phyloP scores from a whole-genome alignment of 1,284 basidiomycete genomes.

The Ceratobasidium theobromae region DNA sequence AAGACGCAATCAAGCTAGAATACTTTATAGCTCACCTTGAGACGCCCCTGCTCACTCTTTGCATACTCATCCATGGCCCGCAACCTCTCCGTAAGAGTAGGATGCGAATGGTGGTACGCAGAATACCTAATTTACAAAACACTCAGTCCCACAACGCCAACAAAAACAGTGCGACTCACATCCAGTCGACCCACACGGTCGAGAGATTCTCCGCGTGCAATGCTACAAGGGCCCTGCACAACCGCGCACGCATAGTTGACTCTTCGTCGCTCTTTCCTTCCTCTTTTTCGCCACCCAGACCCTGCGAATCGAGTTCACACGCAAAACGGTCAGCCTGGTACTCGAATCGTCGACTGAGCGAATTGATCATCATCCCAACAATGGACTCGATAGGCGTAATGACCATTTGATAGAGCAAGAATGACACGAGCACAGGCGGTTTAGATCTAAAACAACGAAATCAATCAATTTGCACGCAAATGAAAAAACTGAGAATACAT shows the following conservation, averaged over 20 bases:
- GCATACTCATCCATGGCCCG: slow-evolving; percentile 67
- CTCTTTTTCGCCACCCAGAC: slow-evolving; percentile 46
- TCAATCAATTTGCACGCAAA: background rate
- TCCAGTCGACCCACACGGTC: slow-evolving; percentile 88
- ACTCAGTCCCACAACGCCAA: background rate
- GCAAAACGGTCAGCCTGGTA: slow-evolving; percentile 88
- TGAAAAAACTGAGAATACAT: background rate
- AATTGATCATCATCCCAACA: slow-evolving; percentile 76
- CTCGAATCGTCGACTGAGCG: slow-evolving; percentile 79
- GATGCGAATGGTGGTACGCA: slow-evolving; percentile 91
- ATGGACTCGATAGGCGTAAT: slow-evolving; percentile 80
- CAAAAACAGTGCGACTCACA: slow-evolving; percentile 54
- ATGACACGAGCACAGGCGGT: slow-evolving; percentile 85
- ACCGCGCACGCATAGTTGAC: slow-evolving; percentile 71
- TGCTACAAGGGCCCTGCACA: slow-evolving; percentile 75
- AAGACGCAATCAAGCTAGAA: background rate
- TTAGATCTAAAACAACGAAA: slow-evolving; percentile 42
- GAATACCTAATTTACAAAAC: slow-evolving; percentile 61
- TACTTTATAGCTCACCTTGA: background rate
- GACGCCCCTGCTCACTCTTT: slow-evolving; percentile 15
- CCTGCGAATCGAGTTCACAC: slow-evolving; percentile 52
- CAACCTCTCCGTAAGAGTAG: slow-evolving; percentile 83
- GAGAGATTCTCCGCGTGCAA: slow-evolving; percentile 89
- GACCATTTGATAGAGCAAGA: slow-evolving; percentile 88
- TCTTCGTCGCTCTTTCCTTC: slow-evolving; percentile 42